Evolutionary conservation across 345 rosid genomes (phyloP), one percentile per base, ranked within the genome.

Genomic region (Diplotaxis tenuifolia): DNA sequence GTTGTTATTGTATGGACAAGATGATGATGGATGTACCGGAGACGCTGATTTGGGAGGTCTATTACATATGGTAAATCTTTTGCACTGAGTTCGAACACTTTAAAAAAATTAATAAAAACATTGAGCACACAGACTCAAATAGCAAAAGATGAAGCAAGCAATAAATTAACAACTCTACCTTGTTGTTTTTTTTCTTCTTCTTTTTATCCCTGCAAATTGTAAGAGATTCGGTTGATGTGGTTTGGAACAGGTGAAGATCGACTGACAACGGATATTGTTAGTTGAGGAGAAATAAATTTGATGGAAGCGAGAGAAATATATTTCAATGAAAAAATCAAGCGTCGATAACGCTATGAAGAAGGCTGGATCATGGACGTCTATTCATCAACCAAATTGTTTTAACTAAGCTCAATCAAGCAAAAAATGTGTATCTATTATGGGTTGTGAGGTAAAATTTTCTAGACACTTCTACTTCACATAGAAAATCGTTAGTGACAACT

Each of bases 181-280:
- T 34, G 8, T 34, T 1, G 5, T 29, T 29, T 29, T 29, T 29
- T 29, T 7, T 29, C 6, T 7, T 29, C 6, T 5, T 29, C 6
- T 29, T 8, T 2, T 18, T 50, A 8, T 1, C 22, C 7, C 56
- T 47, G 29, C 23, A 93, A 92, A 90, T 89, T 25, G 60, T 91
- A 2, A 52, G 83, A 59, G 80, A 66, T 59, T 80, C 96, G 4
- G 78, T 90, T 4, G 56, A 75, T 5, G 96, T n/a, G 97, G 14
- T 40, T 85, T 19, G 99, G 99, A 47, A 95, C 97, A n/a, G 99
- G 92, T 60, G 96, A 92, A 80, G 88, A 88, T 75, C 76, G 90
- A 9, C 78, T 94, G 55, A 89, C 96, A 81, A 92, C 84, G n/a
- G 85, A 89, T 15, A 82, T 89, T 74, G 73, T 80, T 8, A 83